Conservation (phyloP, 192 early-diverging fungal genomes). For the Fimicolochytrium jonesii region DNA sequence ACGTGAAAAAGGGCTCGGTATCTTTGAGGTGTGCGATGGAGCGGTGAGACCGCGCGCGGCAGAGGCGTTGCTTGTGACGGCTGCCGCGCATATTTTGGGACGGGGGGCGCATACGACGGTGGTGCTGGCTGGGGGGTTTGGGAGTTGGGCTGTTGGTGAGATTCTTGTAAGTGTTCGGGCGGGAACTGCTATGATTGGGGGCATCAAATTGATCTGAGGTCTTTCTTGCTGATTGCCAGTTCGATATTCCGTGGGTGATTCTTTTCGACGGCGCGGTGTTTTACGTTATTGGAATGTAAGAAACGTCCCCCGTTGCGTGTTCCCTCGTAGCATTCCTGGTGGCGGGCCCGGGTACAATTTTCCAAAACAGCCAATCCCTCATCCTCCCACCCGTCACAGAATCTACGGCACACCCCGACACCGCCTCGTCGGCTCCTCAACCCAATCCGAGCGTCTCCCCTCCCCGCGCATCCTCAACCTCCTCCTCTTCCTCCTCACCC, state of each 20-base stretch:
- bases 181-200: no score
- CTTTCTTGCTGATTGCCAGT: background rate
- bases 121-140: background rate
- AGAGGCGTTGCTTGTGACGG: background rate
- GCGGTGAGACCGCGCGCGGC: slow-evolving; percentile 1
- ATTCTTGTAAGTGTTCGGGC: background rate
- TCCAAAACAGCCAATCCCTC: no score
- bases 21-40: slow-evolving; percentile 8
- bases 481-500: background rate
- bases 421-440: background rate
- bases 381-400: no score
- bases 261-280: background rate
- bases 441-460: background rate
- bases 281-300: slow-evolving; percentile 2
- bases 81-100: background rate
- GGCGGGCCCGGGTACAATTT: no score
- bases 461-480: background rate
- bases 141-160: background rate
- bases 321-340: no score
- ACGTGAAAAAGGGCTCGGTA: background rate
- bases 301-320: no score
- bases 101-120: background rate
- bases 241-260: background rate
- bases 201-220: no score
- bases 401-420: slow-evolving; percentile 1